phyloP scores from a whole-genome alignment of 2,329 filamentous ascomycete species.

The Akanthomyces lecanii region DNA sequence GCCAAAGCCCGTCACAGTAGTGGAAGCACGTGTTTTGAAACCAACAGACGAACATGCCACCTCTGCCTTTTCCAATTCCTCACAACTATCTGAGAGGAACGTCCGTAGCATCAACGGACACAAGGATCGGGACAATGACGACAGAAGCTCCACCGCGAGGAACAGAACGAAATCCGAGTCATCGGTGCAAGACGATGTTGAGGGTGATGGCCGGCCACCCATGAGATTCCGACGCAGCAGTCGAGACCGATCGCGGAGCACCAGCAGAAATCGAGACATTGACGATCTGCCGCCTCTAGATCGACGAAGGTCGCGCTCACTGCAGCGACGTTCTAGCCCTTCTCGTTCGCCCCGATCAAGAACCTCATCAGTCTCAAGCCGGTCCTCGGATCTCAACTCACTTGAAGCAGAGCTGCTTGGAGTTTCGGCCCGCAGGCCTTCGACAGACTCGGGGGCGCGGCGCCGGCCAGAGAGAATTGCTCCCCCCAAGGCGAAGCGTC shows the following conservation, averaged over 20 bases:
- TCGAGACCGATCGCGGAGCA: conserved; percentile 6
- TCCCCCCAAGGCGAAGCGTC: conserved; percentile 2
- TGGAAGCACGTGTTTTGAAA: background rate
- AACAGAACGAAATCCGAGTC: background rate
- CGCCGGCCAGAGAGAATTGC: conserved; percentile 1
- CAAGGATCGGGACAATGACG: background rate
- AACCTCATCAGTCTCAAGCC: conserved; percentile 11
- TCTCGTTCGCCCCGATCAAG: conserved; percentile 8
- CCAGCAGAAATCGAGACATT: background rate
- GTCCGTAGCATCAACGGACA: background rate
- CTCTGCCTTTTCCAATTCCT: background rate
- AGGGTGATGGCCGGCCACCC: background rate
- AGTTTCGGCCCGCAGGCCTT: conserved; percentile 7
- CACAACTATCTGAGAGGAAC: background rate
- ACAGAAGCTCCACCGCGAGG: background rate
- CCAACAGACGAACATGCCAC: background rate
- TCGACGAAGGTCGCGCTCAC: conserved; percentile 5
- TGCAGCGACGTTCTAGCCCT: conserved; percentile 2
- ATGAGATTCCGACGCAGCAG: conserved; percentile 4
- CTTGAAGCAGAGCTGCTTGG: conserved; percentile 17
- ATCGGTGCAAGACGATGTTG: background rate
- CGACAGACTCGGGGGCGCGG: conserved; percentile 6
- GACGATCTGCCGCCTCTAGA: conserved; percentile 7
- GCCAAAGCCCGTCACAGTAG: background rate
- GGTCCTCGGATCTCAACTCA: conserved; percentile 16